These are phyloP conservation scores for Polygonum aviculare DNA, from an alignment of 148 eudicot genomes.

Conservation along the genomic window DNA sequence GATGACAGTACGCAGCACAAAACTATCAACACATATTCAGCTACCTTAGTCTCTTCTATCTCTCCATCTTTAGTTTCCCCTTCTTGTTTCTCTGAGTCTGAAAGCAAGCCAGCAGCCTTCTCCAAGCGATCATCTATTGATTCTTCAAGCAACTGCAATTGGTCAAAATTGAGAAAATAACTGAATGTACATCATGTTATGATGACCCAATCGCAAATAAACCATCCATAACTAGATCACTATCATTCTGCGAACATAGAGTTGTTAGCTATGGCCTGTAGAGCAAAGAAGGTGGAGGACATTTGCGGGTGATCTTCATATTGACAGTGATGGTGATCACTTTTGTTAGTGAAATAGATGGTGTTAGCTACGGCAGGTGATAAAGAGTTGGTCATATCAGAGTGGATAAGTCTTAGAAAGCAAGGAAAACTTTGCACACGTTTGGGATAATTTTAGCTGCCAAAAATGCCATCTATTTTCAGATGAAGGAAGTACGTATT, in stretches of 20 bases:
- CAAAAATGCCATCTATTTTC: neutral
- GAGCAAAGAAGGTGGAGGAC: neutral
- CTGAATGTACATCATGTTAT: neutral
- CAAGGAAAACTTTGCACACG: neutral
- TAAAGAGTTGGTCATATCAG: neutral
- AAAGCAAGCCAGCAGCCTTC: constrained; percentile 53
- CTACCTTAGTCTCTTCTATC: constrained; percentile 77
- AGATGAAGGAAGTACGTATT: neutral
- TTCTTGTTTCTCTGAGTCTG: constrained; percentile 75
- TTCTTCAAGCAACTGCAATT: constrained; percentile 72
- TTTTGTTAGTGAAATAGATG: neutral
- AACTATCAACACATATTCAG: neutral
- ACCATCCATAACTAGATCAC: neutral
- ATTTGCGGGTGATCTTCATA: neutral
- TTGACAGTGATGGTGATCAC: neutral
- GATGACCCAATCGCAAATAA: neutral
- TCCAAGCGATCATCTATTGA: constrained; percentile 85
- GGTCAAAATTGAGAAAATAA: neutral
- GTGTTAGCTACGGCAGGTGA: neutral
- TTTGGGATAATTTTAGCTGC: neutral
- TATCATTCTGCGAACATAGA: neutral
- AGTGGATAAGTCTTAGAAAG: neutral
- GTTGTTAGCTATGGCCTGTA: neutral
- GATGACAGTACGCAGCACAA: neutral
- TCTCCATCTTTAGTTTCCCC: constrained; percentile 81